Percentiles rank a stretch among this genome's conserved stretches.
phyloP scores from a whole-genome alignment of 805 yeast genomes.

The Ogataea zsoltii region DNA sequence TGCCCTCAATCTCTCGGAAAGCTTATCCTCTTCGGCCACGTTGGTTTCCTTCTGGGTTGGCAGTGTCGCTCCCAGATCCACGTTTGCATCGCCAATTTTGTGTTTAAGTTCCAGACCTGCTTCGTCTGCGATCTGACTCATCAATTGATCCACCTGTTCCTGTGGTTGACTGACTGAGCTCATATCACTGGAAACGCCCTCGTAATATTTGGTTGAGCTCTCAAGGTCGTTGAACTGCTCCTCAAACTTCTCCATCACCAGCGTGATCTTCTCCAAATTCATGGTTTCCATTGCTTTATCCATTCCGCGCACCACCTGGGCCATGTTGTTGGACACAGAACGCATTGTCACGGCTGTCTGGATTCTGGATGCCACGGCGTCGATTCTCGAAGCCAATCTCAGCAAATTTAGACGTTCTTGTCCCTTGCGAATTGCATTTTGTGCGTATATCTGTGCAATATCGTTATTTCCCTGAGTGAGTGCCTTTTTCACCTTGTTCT shows the following conservation, averaged over 20 bases:
- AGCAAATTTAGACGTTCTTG: conserved; percentile 82
- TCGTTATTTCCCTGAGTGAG: conserved; percentile 83
- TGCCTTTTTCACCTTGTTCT: conserved; percentile 87
- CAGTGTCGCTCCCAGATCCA: conserved; percentile 45
- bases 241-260: conserved; percentile 97
- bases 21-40: conserved; percentile 80
- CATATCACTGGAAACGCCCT: conserved; percentile 82
- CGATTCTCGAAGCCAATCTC: conserved; percentile 84
- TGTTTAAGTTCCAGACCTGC: conserved; percentile 94
- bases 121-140: conserved; percentile 94
- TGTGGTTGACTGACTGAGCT: conserved; percentile 91
- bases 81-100: conserved; percentile 64
- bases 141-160: conserved; percentile 87
- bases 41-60: conserved; percentile 35
- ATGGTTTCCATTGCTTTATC: conserved; percentile 92
- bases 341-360: conserved; percentile 99
- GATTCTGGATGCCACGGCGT: conserved; percentile 93
- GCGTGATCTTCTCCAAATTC: conserved; percentile 89
- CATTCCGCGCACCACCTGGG: conserved; percentile 91
- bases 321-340: conserved; percentile 91
- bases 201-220: conserved; percentile 90
- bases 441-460: conserved; percentile 92
- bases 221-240: conserved; percentile 94
- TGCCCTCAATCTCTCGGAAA: conserved; percentile 88
- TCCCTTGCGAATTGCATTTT: conserved; percentile 89